Evolutionary conservation across 1,284 basidiomycete species (phyloP), one percentile per base, ranked within the genome.

Genomic region (Pascua sp.): DNA sequence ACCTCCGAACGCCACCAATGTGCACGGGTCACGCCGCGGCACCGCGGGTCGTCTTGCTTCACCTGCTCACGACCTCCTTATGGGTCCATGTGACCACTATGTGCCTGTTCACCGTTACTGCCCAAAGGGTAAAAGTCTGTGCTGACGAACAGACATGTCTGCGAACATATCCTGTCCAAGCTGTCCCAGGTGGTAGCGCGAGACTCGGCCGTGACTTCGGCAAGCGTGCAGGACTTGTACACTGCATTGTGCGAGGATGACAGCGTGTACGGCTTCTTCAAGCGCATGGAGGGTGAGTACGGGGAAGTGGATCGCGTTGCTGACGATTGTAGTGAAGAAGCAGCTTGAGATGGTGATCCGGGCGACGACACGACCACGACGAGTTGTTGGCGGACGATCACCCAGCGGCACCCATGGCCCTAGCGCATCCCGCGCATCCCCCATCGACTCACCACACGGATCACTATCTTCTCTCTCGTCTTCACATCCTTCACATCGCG

Each of bases 241-340:
- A 82, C 85, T 24, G 90, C 91, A 0, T 80, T 94, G 36, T 91
- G 90, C 62, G 91, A 94, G 76, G 91, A 94, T 73, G 86, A 88
- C 67, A 80, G 85, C 50, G 84, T 93, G 53, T 94, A 90, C 76
- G 82, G 83, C 24, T 80, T 89, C 63, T 92, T 93, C 79, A 90
- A 86, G 77, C 80, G 82, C n/a, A 89, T 92, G 88, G 84, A 88
- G 78, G 87, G 91, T 90, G 59, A 60, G 71, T 61, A 4, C 15
- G 10, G 24, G 24, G 24, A 32, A 7, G 24, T 7, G 3, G 24
- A 32, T 32, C 24, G 24, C 24, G 24, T 32, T 32, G 41, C 16
- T 32, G 24, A 32, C 24, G 24, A 32, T 32, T 32, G 24, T 32
- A 32, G 24, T 32, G 24, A 32, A 32, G 24, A 32, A 32, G 24